Base-by-base conservation (phyloP, 2,329 filamentous ascomycete genomes). In the Fusarium devonianum region DNA sequence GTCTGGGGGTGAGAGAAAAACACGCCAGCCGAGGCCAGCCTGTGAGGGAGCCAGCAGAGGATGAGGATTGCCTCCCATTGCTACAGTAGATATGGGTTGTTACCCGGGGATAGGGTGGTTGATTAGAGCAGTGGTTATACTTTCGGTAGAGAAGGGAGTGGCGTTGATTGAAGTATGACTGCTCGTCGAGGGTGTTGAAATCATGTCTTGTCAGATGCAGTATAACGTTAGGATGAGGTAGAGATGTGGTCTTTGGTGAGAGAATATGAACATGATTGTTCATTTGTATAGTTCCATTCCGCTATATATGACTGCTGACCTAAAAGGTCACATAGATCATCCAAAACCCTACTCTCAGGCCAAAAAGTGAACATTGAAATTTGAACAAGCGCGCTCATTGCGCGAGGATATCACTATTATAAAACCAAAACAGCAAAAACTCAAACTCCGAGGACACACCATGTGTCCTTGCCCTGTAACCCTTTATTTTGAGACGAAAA, bases 371-470 rank as follows among this genome's bases (percentile, higher is more conserved):
- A 47, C 38, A 46, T 43, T 19, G 56, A 59, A 59, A 40, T 52
- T 13, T 43, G n/a, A 35, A 53, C 34, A 55, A 33, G 49, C 57
- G 57, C 55, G 51, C 55, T 42, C 34, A 40, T 36, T 36, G 38
- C 34, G 48, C 49, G 51, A 36, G 60, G 60, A 63, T 63, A 63
- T 63, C 60, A 60, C 39, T 49, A 55, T 63, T 63, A 63, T 41
- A 53, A 59, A 62, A 37, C 33, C 36, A 36, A 30, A 37, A 46
- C 30, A 49, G 41, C 36, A 52, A 49, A 36, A 23, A 38, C 48
- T 54, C 28, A 62, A 56, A 59, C 57, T 49, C 60, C 54, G 14
- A 42, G 40, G 54, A 56, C 60, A 59, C 32, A 44, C 45, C 25
- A n/a, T 49, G 35, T 53, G 53, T 37, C 56, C 45, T 39, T 61